Evolutionary conservation across 1,284 basidiomycete genomes (phyloP).

Genomic region (Ceratobasidium sp.): DNA sequence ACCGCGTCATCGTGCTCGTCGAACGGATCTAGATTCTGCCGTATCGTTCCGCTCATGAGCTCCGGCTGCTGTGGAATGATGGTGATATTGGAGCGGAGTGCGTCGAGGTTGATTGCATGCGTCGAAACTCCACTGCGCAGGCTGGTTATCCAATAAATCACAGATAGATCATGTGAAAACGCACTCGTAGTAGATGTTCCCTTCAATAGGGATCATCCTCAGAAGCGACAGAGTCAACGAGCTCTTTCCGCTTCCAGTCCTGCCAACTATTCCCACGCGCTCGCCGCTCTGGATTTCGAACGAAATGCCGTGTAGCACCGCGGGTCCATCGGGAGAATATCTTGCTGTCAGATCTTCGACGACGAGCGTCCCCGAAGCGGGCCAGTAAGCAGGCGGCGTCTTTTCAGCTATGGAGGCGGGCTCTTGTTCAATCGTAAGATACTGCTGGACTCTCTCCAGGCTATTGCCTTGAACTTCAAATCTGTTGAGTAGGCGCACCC

Average conservation of each 20-base stretch:
- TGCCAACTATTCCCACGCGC: conserved; percentile 73
- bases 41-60: conserved; percentile 42
- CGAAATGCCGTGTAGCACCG: conserved; percentile 57
- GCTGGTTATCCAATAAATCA: conserved; percentile 58
- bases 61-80: conserved; percentile 44
- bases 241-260: conserved; percentile 79
- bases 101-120: conserved; percentile 68
- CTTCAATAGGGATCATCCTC: conserved; percentile 66
- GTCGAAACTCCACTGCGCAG: conserved; percentile 50
- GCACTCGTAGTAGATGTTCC: conserved; percentile 59
- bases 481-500: conserved; percentile 55
- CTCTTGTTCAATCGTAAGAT: conserved; percentile 59
- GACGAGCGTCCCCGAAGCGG: conserved; percentile 55
- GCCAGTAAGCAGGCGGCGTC: conserved; percentile 58
- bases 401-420: conserved; percentile 49
- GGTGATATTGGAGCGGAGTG: conserved; percentile 60
- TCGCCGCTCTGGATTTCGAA: conserved; percentile 69
- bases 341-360: conserved; percentile 55
- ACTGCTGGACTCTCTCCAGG: conserved; percentile 78
- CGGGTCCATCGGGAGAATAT: conserved; percentile 48
- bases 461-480: conserved; percentile 60
- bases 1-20: conserved; percentile 44
- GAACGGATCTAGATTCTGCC: conserved; percentile 46
- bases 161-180: conserved; percentile 51
- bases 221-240: conserved; percentile 58